phyloP scores from a whole-genome alignment of 2,329 filamentous ascomycete species.

The Ascocoryne sarcoides region DNA sequence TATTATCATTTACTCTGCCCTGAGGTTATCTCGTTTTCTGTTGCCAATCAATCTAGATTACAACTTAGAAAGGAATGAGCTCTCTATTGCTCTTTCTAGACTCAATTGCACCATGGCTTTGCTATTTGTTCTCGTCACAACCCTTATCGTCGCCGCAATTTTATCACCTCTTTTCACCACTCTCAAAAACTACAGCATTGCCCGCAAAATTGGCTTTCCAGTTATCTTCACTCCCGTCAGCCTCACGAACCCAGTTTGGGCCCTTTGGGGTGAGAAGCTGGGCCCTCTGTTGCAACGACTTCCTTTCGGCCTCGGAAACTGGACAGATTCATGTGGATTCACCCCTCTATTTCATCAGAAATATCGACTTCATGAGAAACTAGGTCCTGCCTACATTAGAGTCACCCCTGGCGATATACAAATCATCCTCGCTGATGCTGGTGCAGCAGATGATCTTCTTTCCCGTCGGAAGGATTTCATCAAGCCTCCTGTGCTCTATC shows the following conservation, averaged over 20 bases:
- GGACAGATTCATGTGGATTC: constrained; percentile 3
- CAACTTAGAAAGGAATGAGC: no score
- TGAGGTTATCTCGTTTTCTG: no score
- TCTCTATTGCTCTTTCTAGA: no score
- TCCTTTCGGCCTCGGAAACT: constrained; percentile 9
- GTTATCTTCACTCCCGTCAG: constrained; percentile 8
- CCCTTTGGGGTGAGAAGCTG: constrained; percentile 2
- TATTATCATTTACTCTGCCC: no score
- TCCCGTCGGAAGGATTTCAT: constrained; percentile 12
- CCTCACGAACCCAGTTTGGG: constrained; percentile 5
- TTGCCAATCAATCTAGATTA: no score
- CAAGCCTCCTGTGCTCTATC: constrained; percentile 10
- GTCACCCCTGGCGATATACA: constrained; percentile 5
- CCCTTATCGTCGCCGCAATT: no score
- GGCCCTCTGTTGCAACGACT: constrained; percentile 4
- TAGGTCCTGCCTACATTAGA: constrained; percentile 9
- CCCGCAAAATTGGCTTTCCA: constrained; percentile 9
- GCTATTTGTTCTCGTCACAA: no score
- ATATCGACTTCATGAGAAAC: constrained; percentile 8
- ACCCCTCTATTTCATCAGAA: constrained; percentile 6
- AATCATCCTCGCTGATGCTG: constrained; percentile 10
- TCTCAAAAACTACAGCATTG: no score
- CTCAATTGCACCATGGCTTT: no score
- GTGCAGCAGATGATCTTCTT: constrained; percentile 10
- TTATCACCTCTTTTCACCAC: no score